Conservation (phyloP, 768 basidiomycete species). For the Kwoniella dendrophila region DNA sequence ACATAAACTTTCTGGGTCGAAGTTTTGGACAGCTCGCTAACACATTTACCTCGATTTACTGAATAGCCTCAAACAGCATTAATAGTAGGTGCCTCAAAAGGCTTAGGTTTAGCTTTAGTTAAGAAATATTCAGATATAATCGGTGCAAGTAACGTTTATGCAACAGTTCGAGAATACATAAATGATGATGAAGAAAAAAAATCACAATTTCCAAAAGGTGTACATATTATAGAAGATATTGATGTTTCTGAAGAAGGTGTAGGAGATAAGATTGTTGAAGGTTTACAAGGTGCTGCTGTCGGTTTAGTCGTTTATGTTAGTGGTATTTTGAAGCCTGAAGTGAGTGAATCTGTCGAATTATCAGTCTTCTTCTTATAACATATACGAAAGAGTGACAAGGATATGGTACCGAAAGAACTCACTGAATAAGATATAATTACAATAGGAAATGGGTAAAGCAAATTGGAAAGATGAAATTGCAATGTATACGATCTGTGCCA, state of each 20-base stretch:
- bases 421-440: no score
- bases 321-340: slow-evolving; percentile 59
- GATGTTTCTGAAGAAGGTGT: slow-evolving; percentile 57
- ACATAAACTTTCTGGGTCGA: no score
- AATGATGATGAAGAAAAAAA: not conserved
- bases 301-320: slow-evolving; percentile 58
- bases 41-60: not conserved
- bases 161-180: slow-evolving; percentile 49
- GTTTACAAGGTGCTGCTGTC: slow-evolving; percentile 53
- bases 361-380: no score
- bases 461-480: slow-evolving; percentile 58
- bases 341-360: slow-evolving; percentile 32
- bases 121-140: slow-evolving; percentile 42
- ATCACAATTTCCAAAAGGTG: slow-evolving; percentile 50
- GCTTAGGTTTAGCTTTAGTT: slow-evolving; percentile 59
- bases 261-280: slow-evolving; percentile 57
- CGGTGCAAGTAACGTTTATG: slow-evolving; percentile 55
- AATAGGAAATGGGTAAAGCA: slow-evolving; percentile 57
- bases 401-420: no score
- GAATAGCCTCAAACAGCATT: slow-evolving; percentile 44
- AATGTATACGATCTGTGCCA: slow-evolving; percentile 61
- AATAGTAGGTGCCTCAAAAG: slow-evolving; percentile 60
- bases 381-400: no score
- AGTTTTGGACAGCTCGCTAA: no score
- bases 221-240: slow-evolving; percentile 57